Evolutionary conservation across 805 yeast species (phyloP).

Genomic region (Lipomyces anomalus): DNA sequence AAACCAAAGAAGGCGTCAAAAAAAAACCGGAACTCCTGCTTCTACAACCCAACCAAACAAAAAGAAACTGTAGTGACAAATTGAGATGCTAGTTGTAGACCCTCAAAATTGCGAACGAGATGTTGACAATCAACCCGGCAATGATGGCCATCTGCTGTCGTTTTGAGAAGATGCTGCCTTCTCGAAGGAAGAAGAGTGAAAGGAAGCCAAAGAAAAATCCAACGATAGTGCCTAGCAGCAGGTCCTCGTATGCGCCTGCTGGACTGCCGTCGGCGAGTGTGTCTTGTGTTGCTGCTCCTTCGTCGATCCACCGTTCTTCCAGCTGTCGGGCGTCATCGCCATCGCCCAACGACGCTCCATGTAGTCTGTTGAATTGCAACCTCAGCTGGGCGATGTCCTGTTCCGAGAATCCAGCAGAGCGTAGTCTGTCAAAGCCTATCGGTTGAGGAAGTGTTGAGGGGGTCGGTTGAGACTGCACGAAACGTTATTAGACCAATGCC

Average conservation of each 20-base stretch:
- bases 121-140: constrained; percentile 65
- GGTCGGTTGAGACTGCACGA: constrained; percentile 41
- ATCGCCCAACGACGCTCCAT: constrained; percentile 34
- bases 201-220: constrained; percentile 75
- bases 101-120: constrained; percentile 57
- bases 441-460: constrained; percentile 59
- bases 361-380: constrained; percentile 64
- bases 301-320: constrained; percentile 33
- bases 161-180: constrained; percentile 50
- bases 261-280: constrained; percentile 29
- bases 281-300: constrained; percentile 29
- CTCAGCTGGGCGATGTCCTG: constrained; percentile 70
- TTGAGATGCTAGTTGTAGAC: constrained; percentile 35
- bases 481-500: not conserved
- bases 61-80: no score
- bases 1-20: no score
- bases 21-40: no score
- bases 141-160: constrained; percentile 62
- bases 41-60: no score
- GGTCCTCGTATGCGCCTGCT: constrained; percentile 53
- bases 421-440: constrained; percentile 76
- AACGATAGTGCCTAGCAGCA: constrained; percentile 60
- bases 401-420: constrained; percentile 76
- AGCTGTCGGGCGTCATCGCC: constrained; percentile 38
- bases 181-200: constrained; percentile 56